Base-by-base conservation (phyloP, 352 stramenopile species). In the Phytopythium vexans region DNA sequence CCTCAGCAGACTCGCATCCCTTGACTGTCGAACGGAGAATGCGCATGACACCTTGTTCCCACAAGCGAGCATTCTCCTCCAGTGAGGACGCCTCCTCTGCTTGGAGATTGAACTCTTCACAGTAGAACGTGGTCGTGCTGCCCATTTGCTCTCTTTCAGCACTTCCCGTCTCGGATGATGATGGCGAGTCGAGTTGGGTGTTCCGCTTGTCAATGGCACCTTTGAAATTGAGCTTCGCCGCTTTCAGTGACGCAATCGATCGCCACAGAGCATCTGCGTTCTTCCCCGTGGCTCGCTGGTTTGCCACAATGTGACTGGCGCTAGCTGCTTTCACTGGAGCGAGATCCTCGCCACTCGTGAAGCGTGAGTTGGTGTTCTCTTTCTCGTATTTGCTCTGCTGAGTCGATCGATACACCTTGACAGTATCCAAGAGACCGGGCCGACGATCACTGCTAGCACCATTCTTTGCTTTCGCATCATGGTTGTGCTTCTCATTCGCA, bases 221-320 rank as follows among this genome's bases (percentile, higher is more conserved):
- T 37, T 70, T 76, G n/a, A 55, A 35, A 21, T 49, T 49, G 8
- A 61, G 64, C 41, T 74, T 83, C 3, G 64, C 52, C 15, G 40
- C 54, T 32, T 70, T 76, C 14, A 83, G 67, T 6, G 62, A 66
- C 11, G 58, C 65, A 5, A 83, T 45, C 8, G 72, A 76, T 21
- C 70, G 70, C 70, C 70, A 83, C 7, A 83, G 52, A 6, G 55
- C 57, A 31, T 70, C 60, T 0, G 14, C 36, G 27, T 48, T 27
- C 33, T 59, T 48, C 31, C 36, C 3, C 49, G 50, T 6, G 52
- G 58, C 40, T 10, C 52, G 21, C 41, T 45, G 16, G 56, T 54
- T 33, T 12, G 48, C 56, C 15, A 37, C 54, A 14, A 48, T 63
- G 31, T 52, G 49, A 8, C 52, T 53, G 27, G 11, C 39, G 21